These are phyloP conservation scores for Rhynchospora breviuscula DNA, from an alignment of 176 grass and related monocot species.

Conservation along the genomic window DNA sequence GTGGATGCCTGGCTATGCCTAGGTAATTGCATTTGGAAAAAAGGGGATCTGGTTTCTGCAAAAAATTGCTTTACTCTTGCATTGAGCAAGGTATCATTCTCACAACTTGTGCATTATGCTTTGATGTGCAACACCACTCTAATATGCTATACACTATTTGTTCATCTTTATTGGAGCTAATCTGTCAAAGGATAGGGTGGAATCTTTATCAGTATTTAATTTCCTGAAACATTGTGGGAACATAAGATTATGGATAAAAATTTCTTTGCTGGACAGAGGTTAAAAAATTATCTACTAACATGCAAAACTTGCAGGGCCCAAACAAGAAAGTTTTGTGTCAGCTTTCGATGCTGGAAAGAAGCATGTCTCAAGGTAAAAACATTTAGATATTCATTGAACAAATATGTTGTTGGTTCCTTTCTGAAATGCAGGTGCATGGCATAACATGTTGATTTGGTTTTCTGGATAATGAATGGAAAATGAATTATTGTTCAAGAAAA, in stretches of 20 bases:
- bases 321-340: slow-evolving; percentile 89
- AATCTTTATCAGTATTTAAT: background rate
- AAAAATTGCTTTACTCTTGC: slow-evolving; percentile 78
- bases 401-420: background rate
- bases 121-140: background rate
- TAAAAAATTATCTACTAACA: slow-evolving; percentile 25
- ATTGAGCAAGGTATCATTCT: slow-evolving; percentile 68
- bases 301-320: slow-evolving; percentile 49
- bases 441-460: background rate
- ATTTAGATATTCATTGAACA: slow-evolving; percentile 1
- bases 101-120: slow-evolving; percentile 9
- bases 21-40: slow-evolving; percentile 99
- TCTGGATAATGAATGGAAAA: background rate
- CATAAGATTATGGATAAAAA: slow-evolving; percentile 1
- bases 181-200: background rate
- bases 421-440: background rate
- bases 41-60: slow-evolving; percentile 80
- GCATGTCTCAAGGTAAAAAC: slow-evolving; percentile 77
- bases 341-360: slow-evolving; percentile 97
- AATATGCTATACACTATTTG: background rate
- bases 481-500: background rate
- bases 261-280: background rate
- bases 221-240: background rate
- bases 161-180: background rate
- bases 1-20: slow-evolving; percentile 88